These are phyloP conservation scores for Colletotrichum spaethianum DNA, from an alignment of 2,329 filamentous ascomycete species.

Conservation along the genomic window DNA sequence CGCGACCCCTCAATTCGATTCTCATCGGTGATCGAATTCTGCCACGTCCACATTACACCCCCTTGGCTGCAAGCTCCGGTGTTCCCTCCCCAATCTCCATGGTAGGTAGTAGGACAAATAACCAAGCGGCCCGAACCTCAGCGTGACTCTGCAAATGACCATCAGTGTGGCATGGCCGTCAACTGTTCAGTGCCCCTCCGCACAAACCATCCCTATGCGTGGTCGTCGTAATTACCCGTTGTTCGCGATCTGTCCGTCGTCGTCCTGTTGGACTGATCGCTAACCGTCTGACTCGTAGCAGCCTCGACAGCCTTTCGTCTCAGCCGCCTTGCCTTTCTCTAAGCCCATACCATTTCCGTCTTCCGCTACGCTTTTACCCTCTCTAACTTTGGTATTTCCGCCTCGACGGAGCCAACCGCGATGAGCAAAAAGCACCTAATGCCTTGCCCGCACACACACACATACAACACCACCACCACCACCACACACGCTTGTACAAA, in stretches of 20 bases:
- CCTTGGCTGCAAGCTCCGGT: neutral
- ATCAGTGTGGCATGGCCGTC: neutral
- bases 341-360: neutral
- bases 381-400: neutral
- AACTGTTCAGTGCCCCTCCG: neutral
- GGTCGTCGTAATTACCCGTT: neutral
- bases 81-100: neutral
- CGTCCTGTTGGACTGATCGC: conserved; percentile 14
- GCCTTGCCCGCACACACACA: neutral
- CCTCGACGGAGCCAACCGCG: neutral
- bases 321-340: neutral
- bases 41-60: neutral
- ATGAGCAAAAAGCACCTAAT: neutral
- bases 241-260: conserved; percentile 26
- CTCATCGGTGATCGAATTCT: conserved; percentile 11
- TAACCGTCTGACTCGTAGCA: neutral
- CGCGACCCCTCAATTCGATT: conserved; percentile 11
- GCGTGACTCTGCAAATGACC: neutral
- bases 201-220: neutral
- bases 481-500: neutral
- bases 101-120: neutral
- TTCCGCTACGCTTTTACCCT: neutral
- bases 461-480: neutral
- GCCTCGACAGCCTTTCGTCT: conserved; percentile 2
- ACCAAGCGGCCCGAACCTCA: conserved; percentile 1